Evolutionary conservation across 305 asterid species (phyloP).

Genomic region (Rubia tinctorum): DNA sequence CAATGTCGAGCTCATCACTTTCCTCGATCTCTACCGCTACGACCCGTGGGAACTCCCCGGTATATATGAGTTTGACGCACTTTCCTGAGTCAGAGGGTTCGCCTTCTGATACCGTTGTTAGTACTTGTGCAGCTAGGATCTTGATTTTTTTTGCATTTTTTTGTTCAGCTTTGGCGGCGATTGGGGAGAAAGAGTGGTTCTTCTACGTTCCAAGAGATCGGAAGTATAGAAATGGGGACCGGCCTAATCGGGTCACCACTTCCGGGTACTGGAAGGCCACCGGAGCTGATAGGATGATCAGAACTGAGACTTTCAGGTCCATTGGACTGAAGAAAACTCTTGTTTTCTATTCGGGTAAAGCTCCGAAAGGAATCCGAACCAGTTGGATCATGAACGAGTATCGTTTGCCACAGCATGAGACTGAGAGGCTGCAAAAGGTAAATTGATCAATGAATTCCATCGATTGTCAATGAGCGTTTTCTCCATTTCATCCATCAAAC

Average conservation of each 20-base stretch:
- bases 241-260: slow-evolving; percentile 89
- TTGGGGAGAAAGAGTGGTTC: slow-evolving; percentile 95
- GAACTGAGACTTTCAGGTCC: slow-evolving; percentile 49
- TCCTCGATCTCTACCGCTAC: slow-evolving; percentile 80
- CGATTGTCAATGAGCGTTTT: neutral
- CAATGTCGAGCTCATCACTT: slow-evolving; percentile 91
- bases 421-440: slow-evolving; percentile 82
- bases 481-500: neutral
- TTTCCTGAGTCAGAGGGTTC: neutral
- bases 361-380: slow-evolving; percentile 82
- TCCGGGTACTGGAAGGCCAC: slow-evolving; percentile 97
- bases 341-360: slow-evolving; percentile 88
- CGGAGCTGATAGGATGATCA: slow-evolving; percentile 84
- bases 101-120: neutral
- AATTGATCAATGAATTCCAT: no score
- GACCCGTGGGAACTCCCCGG: slow-evolving; percentile 99
- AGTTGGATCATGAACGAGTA: slow-evolving; percentile 96
- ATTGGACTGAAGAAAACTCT: slow-evolving; percentile 93
- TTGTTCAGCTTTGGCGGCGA: slow-evolving; percentile 70
- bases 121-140: neutral
- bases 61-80: slow-evolving; percentile 17
- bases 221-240: slow-evolving; percentile 84
- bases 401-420: slow-evolving; percentile 85
- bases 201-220: slow-evolving; percentile 86
- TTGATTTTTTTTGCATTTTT: neutral